Evolutionary conservation across 1,139 yeast genomes (phyloP).

Genomic region (Candida sp.): DNA sequence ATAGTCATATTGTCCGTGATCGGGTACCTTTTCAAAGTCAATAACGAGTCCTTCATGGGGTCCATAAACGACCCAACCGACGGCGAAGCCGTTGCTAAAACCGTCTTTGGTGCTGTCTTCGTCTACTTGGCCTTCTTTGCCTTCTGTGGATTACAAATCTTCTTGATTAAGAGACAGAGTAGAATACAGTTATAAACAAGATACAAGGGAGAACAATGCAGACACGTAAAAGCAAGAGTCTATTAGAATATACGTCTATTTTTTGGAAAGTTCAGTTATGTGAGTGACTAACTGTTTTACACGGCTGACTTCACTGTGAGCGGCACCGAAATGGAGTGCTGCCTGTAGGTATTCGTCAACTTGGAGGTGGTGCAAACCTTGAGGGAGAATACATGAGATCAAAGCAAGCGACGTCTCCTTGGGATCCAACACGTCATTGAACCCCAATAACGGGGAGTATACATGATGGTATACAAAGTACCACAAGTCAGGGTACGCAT

Average conservation of each 20-base stretch:
- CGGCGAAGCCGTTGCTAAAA: constrained; percentile 92
- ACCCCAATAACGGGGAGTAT: constrained; percentile 81
- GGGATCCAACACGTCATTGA: constrained; percentile 61
- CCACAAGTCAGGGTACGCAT: constrained; percentile 88
- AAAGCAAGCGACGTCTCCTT: constrained; percentile 79
- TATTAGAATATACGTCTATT: too few relatives aligned
- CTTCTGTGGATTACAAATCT: constrained; percentile 89
- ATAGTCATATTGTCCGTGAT: constrained; percentile 84
- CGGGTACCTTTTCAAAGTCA: constrained; percentile 78
- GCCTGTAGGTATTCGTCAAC: constrained; percentile 89
- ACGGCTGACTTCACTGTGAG: constrained; percentile 62
- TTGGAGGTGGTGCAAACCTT: constrained; percentile 85
- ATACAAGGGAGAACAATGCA: too few relatives aligned
- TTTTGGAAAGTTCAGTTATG: constrained; percentile 23
- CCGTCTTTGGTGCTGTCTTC: constrained; percentile 87
- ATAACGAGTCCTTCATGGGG: constrained; percentile 94
- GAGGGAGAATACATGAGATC: constrained; percentile 83
- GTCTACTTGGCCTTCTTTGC: constrained; percentile 81
- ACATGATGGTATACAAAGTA: constrained; percentile 72
- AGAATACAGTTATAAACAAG: constrained; percentile 46
- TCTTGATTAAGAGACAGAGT: constrained; percentile 61
- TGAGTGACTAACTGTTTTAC: constrained; percentile 65
- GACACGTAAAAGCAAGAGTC: too few relatives aligned
- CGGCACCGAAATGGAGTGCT: constrained; percentile 79
- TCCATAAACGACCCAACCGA: constrained; percentile 89